Conservation (phyloP, 495 filamentous ascomycete species). For the Penicillium bialowiezense region DNA sequence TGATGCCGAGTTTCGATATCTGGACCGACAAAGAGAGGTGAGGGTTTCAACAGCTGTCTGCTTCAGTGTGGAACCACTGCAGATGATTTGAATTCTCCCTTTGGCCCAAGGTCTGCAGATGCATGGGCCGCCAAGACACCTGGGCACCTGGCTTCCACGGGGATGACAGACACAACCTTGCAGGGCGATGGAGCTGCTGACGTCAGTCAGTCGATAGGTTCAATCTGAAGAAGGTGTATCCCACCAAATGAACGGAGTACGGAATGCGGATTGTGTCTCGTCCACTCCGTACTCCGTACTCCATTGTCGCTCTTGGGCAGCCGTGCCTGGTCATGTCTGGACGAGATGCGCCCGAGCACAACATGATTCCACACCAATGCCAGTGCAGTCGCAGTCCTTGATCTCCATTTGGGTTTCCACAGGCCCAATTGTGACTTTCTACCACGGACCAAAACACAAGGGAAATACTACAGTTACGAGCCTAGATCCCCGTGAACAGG, state of each 20-base stretch:
- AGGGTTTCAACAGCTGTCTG: too few relatives aligned
- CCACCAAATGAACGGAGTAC: constrained; percentile 11
- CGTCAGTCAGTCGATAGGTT: constrained; percentile 1
- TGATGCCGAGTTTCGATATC: neutral
- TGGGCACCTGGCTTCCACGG: neutral
- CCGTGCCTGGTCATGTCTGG: neutral
- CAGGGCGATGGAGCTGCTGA: constrained; percentile 4
- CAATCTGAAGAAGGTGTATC: constrained; percentile 9
- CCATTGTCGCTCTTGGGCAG: constrained; percentile 10
- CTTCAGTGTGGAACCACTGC: neutral
- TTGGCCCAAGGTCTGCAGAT: neutral
- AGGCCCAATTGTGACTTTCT: too few relatives aligned
- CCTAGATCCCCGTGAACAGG: too few relatives aligned
- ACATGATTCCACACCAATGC: neutral
- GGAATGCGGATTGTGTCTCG: too few relatives aligned
- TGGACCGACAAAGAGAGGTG: too few relatives aligned
- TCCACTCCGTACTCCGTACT: too few relatives aligned
- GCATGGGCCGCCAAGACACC: neutral
- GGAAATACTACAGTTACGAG: too few relatives aligned
- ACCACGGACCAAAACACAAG: too few relatives aligned
- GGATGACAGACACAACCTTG: constrained; percentile 1
- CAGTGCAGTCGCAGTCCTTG: neutral
- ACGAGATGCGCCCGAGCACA: neutral
- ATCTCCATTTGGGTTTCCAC: too few relatives aligned
- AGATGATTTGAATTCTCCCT: neutral